phyloP scores from a whole-genome alignment of 768 basidiomycete species.

The Rickenella mellea region DNA sequence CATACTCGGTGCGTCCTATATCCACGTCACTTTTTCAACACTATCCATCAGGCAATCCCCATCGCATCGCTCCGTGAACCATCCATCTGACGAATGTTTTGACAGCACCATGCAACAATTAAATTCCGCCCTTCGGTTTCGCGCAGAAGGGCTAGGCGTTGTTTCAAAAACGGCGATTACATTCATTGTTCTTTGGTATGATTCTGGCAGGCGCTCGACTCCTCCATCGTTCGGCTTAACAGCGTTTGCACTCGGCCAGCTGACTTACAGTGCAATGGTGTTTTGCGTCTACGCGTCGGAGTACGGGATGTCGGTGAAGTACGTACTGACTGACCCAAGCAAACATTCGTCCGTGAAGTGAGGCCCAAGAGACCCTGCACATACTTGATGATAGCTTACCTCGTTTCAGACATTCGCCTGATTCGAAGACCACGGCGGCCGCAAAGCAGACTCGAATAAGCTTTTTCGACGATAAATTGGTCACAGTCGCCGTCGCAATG shows the following conservation, averaged over 20 bases:
- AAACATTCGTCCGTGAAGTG: conserved; percentile 24
- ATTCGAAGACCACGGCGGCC: too few species aligned
- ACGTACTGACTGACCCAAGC: background rate
- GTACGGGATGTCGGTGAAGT: background rate
- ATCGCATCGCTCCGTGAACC: too few species aligned
- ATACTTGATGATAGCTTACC: background rate
- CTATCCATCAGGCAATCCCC: conserved; percentile 19
- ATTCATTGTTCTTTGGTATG: conserved; percentile 52
- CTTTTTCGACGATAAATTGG: conserved; percentile 36
- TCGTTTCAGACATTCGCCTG: too few species aligned
- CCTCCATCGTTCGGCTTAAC: conserved; percentile 33
- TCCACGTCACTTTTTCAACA: conserved; percentile 2
- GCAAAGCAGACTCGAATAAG: background rate
- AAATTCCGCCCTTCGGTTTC: conserved; percentile 61
- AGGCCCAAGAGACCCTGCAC: conserved; percentile 11
- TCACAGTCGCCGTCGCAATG: conserved; percentile 71
- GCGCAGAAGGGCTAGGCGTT: conserved; percentile 81
- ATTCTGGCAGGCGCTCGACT: conserved; percentile 20
- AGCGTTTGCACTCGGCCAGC: conserved; percentile 82
- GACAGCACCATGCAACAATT: conserved; percentile 60
- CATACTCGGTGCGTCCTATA: conserved; percentile 50
- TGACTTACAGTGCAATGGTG: conserved; percentile 56
- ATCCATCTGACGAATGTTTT: background rate
- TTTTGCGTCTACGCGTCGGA: conserved; percentile 40
- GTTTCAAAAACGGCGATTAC: conserved; percentile 64